Evolutionary conservation across 2,329 filamentous ascomycete species (phyloP).

Genomic region (Xylaria sp.): DNA sequence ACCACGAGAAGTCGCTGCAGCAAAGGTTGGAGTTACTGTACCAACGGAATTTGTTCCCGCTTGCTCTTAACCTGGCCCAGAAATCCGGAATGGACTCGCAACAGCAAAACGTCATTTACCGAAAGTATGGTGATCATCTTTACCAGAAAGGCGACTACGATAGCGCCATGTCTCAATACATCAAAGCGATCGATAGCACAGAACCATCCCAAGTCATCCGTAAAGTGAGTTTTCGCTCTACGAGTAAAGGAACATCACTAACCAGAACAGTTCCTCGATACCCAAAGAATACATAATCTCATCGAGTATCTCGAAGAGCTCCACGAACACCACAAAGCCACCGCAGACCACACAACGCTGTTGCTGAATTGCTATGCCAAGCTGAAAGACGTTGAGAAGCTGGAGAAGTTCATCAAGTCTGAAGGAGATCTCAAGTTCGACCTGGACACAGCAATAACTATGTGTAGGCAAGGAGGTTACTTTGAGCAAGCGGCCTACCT

Average conservation of each 20-base stretch:
- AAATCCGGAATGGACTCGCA: slow-evolving; percentile 78
- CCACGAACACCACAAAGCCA: slow-evolving; percentile 90
- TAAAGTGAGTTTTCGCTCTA: slow-evolving; percentile 59
- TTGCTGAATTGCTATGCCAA: slow-evolving; percentile 98
- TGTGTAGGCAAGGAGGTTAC: slow-evolving; percentile 97
- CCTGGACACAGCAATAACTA: slow-evolving; percentile 91
- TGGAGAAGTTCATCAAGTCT: slow-evolving; percentile 95
- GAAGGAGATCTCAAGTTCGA: slow-evolving; percentile 95
- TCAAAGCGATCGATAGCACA: slow-evolving; percentile 92
- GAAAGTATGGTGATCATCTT: slow-evolving; percentile 89
- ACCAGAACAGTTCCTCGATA: slow-evolving; percentile 77
- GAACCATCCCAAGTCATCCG: slow-evolving; percentile 96
- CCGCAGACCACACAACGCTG: slow-evolving; percentile 91
- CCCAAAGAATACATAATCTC: slow-evolving; percentile 94
- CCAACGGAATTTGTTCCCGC: slow-evolving; percentile 86
- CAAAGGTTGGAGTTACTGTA: slow-evolving; percentile 94
- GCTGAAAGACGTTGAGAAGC: slow-evolving; percentile 92
- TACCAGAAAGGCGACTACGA: slow-evolving; percentile 97
- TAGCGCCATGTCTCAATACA: slow-evolving; percentile 98
- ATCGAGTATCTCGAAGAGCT: slow-evolving; percentile 97
- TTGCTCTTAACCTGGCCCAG: slow-evolving; percentile 90
- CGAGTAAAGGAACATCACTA: background rate
- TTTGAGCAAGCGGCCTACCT: slow-evolving; percentile 96
- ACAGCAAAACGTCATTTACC: slow-evolving; percentile 89
- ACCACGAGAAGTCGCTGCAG: slow-evolving; percentile 87